These are phyloP conservation scores for Geotrichum europaeum DNA, from an alignment of 1,139 yeast genomes.

Conservation along the genomic window DNA sequence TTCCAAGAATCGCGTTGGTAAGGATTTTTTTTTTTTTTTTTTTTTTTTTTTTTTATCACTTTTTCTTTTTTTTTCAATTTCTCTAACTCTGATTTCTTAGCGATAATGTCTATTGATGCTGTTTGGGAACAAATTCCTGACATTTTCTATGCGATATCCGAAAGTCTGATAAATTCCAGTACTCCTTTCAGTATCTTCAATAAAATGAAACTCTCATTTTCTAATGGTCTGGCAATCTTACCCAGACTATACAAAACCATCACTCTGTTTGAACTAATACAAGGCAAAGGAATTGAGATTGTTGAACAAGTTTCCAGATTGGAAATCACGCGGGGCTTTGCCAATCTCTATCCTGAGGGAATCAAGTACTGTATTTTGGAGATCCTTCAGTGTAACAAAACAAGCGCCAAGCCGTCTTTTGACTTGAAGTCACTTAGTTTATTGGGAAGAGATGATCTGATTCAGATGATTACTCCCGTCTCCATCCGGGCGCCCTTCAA, in stretches of 20 bases:
- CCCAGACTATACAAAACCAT: conserved; percentile 12
- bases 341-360: conserved; percentile 73
- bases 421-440: conserved; percentile 54
- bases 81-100: not conserved
- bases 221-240: not conserved
- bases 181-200: not conserved
- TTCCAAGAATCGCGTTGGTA: too few species aligned
- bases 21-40: too few species aligned
- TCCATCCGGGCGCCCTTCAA: conserved; percentile 4
- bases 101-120: conserved; percentile 3
- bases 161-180: not conserved
- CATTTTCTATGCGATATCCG: conserved; percentile 2
- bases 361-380: conserved; percentile 56
- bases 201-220: not conserved
- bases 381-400: conserved; percentile 46
- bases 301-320: conserved; percentile 4
- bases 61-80: not conserved
- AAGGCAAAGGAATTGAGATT: conserved; percentile 3
- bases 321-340: conserved; percentile 37
- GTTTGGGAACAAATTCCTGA: conserved; percentile 9
- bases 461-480: conserved; percentile 22
- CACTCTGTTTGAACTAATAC: conserved; percentile 3
- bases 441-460: conserved; percentile 63
- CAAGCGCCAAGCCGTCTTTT: conserved; percentile 37
- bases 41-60: not conserved